phyloP scores from a whole-genome alignment of 441 rosid species.

The Croton laevigatus region DNA sequence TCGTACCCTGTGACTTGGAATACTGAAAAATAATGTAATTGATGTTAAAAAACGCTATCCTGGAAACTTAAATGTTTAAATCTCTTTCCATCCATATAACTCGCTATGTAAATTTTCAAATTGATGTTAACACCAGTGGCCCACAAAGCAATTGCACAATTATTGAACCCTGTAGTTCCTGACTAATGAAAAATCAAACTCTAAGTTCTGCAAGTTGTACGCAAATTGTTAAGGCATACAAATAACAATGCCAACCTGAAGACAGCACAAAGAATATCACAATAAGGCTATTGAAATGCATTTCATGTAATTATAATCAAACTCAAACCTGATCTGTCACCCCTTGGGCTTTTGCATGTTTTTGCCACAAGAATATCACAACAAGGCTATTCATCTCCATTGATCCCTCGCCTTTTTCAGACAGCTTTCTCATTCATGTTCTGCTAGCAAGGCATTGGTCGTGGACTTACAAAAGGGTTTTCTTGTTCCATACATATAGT shows the following conservation, averaged over 20 bases:
- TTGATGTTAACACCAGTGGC: not conserved
- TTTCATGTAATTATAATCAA: too few relatives aligned
- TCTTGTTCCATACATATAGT: not conserved
- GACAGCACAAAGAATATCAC: not conserved
- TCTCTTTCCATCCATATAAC: not conserved
- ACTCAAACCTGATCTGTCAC: too few relatives aligned
- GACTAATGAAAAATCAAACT: slow-evolving; percentile 8
- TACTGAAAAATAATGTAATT: not conserved
- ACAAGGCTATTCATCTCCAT: too few relatives aligned
- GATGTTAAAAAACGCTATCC: not conserved
- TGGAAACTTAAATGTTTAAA: not conserved
- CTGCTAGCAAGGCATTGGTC: too few relatives aligned
- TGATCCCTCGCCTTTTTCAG: too few relatives aligned
- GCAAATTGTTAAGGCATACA: not conserved
- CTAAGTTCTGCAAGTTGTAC: not conserved
- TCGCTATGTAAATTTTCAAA: too few relatives aligned
- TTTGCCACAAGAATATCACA: too few relatives aligned
- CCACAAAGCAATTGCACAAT: not conserved
- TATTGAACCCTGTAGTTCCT: not conserved
- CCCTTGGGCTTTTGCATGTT: too few relatives aligned
- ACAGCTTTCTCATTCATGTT: too few relatives aligned
- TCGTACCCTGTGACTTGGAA: not conserved
- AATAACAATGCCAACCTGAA: slow-evolving; percentile 5
- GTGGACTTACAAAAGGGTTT: slow-evolving; percentile 5
- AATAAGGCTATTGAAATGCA: too few relatives aligned